Conservation (phyloP, 1,139 yeast genomes). For the Diutina pseudorugosa region DNA sequence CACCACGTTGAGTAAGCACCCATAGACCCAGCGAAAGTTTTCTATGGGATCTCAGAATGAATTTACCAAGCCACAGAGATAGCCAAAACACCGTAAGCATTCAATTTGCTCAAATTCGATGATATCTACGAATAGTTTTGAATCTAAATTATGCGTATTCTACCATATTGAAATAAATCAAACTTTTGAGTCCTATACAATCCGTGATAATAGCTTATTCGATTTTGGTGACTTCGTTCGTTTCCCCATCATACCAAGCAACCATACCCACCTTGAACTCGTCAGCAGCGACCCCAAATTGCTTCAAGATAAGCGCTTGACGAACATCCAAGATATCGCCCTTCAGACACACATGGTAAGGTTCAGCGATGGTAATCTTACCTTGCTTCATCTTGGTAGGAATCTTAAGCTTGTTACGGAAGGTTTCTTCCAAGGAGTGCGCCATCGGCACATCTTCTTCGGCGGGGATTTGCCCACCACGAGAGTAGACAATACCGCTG, state of each 20-base stretch:
- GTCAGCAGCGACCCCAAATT: conserved; percentile 90
- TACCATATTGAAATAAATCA: not conserved
- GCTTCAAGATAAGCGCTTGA: conserved; percentile 85
- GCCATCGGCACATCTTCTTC: conserved; percentile 97
- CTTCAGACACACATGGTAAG: conserved; percentile 66
- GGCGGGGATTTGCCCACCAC: conserved; percentile 83
- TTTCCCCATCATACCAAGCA: conserved; percentile 63
- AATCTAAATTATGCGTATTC: not conserved
- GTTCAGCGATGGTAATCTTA: conserved; percentile 64
- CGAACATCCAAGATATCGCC: conserved; percentile 81
- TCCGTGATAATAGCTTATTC: conserved; percentile 2
- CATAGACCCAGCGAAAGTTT: too few relatives aligned
- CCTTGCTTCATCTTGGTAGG: conserved; percentile 90
- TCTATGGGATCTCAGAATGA: too few relatives aligned
- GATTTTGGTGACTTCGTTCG: conserved; percentile 19
- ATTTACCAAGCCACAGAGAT: too few relatives aligned
- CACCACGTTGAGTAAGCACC: too few relatives aligned
- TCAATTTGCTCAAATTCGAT: too few relatives aligned
- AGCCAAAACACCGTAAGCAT: too few relatives aligned
- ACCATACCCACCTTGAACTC: conserved; percentile 73
- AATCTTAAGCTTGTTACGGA: conserved; percentile 78
- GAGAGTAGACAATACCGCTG: conserved; percentile 80
- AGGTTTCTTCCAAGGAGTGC: conserved; percentile 86
- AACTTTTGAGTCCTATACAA: not conserved
- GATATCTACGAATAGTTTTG: not conserved